Conservation (phyloP, 2,329 filamentous ascomycete species). For the Clonostachys rosea region DNA sequence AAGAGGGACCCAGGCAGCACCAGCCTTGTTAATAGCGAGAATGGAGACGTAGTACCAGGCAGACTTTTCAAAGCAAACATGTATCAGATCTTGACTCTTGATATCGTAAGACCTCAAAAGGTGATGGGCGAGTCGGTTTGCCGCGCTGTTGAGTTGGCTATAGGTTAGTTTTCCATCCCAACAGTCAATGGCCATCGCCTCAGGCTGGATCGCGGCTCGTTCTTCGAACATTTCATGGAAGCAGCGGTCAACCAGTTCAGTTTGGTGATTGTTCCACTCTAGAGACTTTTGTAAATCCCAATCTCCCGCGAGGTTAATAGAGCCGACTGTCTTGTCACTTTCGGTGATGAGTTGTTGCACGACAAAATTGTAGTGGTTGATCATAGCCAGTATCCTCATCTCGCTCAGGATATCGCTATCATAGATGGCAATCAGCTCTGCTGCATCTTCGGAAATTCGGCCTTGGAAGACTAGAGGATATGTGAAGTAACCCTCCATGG, state of each 20-base stretch:
- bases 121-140: slow-evolving; percentile 57
- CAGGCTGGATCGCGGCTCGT: slow-evolving; percentile 64
- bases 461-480: slow-evolving; percentile 6
- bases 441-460: not conserved
- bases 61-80: slow-evolving; percentile 58
- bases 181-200: slow-evolving; percentile 70
- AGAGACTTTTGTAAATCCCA: slow-evolving; percentile 5
- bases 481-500: slow-evolving; percentile 5
- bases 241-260: not conserved
- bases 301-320: not conserved
- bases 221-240: slow-evolving; percentile 43
- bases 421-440: slow-evolving; percentile 2
- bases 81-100: slow-evolving; percentile 8
- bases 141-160: slow-evolving; percentile 63
- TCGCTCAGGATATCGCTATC: slow-evolving; percentile 3
- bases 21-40: slow-evolving; percentile 71
- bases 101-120: slow-evolving; percentile 58
- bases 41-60: slow-evolving; percentile 75
- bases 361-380: slow-evolving; percentile 7
- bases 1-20: slow-evolving; percentile 75
- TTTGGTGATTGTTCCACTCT: slow-evolving; percentile 23
- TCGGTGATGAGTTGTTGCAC: slow-evolving; percentile 7
- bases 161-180: slow-evolving; percentile 65
- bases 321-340: not conserved
- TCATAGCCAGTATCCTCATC: slow-evolving; percentile 4